phyloP scores from a whole-genome alignment of 768 basidiomycete genomes.

The Xerocomellus dryophilus region DNA sequence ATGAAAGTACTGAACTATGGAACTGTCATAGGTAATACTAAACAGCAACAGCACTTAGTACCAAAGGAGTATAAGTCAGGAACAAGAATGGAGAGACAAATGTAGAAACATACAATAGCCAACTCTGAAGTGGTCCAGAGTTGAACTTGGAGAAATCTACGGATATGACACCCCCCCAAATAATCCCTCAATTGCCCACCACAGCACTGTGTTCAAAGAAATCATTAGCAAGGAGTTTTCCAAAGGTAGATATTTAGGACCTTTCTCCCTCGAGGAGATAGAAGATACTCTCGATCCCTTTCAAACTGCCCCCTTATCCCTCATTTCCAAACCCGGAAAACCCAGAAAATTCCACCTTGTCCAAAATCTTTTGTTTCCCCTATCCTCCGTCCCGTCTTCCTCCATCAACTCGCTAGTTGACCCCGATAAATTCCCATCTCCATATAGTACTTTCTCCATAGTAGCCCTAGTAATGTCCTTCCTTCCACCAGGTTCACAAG shows the following conservation, averaged over 20 bases:
- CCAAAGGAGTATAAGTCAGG: too few species aligned
- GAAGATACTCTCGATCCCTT: slow-evolving; percentile 25
- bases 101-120: too few species aligned
- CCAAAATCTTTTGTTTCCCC: slow-evolving; percentile 33
- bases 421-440: slow-evolving; percentile 72
- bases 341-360: slow-evolving; percentile 21
- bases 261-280: background rate
- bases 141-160: too few species aligned
- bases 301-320: slow-evolving; percentile 26
- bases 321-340: slow-evolving; percentile 30
- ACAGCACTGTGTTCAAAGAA: fast-evolving
- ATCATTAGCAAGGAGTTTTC: background rate
- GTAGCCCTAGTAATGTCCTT: fast-evolving
- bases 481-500: background rate
- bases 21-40: too few species aligned
- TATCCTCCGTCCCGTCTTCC: background rate
- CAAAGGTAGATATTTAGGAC: background rate
- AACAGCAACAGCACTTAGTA: too few species aligned
- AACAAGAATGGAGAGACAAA: too few species aligned
- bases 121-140: too few species aligned
- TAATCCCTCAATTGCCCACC: background rate
- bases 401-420: slow-evolving; percentile 58
- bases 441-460: background rate
- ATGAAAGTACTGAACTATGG: too few species aligned
- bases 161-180: too few species aligned